These are phyloP conservation scores for Paraphoma sp. DNA, from an alignment of 2,329 filamentous ascomycete species.

Conservation along the genomic window DNA sequence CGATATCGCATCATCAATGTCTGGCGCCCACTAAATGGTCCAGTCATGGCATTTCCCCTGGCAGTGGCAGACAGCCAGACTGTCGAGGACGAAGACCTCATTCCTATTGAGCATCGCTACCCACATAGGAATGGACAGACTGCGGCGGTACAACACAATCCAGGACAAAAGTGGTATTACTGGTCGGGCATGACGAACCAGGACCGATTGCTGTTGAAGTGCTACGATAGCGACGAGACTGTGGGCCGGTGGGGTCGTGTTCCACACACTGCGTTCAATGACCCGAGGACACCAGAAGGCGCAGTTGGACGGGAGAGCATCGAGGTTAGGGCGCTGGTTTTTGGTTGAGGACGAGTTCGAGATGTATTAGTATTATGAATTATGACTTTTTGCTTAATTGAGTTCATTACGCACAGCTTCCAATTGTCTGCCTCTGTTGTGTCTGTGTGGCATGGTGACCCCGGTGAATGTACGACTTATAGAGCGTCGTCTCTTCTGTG, in stretches of 20 bases:
- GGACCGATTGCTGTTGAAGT: slow-evolving; percentile 79
- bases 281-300: slow-evolving; percentile 73
- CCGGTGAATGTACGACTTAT: no score
- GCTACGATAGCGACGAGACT: slow-evolving; percentile 70
- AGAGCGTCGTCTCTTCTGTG: no score
- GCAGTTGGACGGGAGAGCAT: slow-evolving; percentile 84
- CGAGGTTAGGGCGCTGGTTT: slow-evolving; percentile 85
- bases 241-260: slow-evolving; percentile 53
- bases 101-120: slow-evolving; percentile 78
- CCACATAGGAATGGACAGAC: slow-evolving; percentile 75
- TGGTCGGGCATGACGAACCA: slow-evolving; percentile 77
- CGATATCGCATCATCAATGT: slow-evolving; percentile 88
- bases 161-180: slow-evolving; percentile 76
- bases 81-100: slow-evolving; percentile 67
- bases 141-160: slow-evolving; percentile 68
- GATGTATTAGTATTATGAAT: not conserved
- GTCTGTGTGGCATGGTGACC: no score
- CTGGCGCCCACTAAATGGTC: slow-evolving; percentile 72
- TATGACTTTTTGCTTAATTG: not conserved
- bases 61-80: slow-evolving; percentile 63
- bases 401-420: not conserved
- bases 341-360: slow-evolving; percentile 58
- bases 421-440: no score
- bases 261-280: slow-evolving; percentile 67
- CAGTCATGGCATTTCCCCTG: slow-evolving; percentile 63